These are phyloP conservation scores for Calendula officinalis DNA, from an alignment of 129 eudicot species.

Conservation along the genomic window DNA sequence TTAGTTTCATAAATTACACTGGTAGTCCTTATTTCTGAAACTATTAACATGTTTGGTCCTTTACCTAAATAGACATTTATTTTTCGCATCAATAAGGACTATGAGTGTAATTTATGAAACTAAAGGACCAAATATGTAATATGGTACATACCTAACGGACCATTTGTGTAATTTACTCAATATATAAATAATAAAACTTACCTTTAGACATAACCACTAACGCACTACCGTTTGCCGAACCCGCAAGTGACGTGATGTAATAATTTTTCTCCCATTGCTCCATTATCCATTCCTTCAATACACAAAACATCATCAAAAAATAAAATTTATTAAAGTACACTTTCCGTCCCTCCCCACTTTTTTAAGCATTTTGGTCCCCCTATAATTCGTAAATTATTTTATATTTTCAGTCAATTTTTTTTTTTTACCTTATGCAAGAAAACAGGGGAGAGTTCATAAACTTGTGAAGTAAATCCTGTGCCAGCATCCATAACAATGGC, in stretches of 20 bases:
- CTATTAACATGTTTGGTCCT: no score
- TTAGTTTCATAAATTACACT: no score
- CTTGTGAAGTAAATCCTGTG: constrained; percentile 62
- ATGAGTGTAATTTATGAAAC: no score
- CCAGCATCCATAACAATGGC: constrained; percentile 85
- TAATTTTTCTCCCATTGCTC: constrained; percentile 89
- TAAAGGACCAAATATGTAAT: no score
- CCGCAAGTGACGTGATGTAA: constrained; percentile 79
- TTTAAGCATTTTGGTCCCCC: no score
- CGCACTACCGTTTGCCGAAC: constrained; percentile 72
- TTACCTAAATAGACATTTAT: no score
- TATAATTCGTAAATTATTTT: no score
- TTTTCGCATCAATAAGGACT: no score
- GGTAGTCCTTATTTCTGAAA: no score
- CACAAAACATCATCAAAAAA: not conserved
- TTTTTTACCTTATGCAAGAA: constrained; percentile 81
- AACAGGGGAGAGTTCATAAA: constrained; percentile 62
- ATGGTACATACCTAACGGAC: no score
- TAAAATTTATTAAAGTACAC: not conserved
- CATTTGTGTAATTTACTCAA: not conserved
- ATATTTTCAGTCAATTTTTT: no score
- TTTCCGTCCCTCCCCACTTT: no score
- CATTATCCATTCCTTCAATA: constrained; percentile 81
- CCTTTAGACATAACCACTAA: constrained; percentile 88
- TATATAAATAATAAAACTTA: constrained; percentile 15